Evolutionary conservation across 768 basidiomycete species (phyloP).

Genomic region (Boletus fagicola): DNA sequence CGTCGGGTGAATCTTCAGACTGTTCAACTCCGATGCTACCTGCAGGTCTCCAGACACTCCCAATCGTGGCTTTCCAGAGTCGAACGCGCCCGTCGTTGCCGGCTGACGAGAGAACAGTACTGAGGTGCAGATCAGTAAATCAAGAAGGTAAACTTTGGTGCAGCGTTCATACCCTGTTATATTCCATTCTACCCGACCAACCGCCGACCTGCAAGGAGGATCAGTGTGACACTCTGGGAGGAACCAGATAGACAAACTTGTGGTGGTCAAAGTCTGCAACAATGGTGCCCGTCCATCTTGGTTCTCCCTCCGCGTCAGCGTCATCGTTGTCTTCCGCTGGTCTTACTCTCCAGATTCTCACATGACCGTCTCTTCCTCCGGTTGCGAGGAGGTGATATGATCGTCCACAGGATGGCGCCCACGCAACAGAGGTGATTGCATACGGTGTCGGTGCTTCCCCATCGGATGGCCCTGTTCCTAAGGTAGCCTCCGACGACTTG

Average conservation of each 20-base stretch:
- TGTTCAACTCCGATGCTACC: conserved; percentile 83
- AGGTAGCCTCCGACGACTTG: conserved; percentile 22
- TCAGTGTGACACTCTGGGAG: conserved; percentile 3
- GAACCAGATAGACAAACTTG: conserved; percentile 43
- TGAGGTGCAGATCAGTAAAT: conserved; percentile 28
- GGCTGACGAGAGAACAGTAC: conserved; percentile 78
- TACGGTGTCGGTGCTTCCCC: conserved; percentile 43
- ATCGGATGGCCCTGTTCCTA: conserved; percentile 26
- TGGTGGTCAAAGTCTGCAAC: conserved; percentile 90
- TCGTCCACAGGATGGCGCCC: conserved; percentile 93
- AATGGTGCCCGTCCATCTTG: conserved; percentile 67
- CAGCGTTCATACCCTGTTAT: conserved; percentile 62
- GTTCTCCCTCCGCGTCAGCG: conserved; percentile 42
- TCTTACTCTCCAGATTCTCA: conserved; percentile 85
- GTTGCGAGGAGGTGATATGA: conserved; percentile 94
- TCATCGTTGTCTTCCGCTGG: conserved; percentile 50
- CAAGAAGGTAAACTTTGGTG: background rate
- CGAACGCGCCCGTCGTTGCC: conserved; percentile 83
- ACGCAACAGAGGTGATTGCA: conserved; percentile 81
- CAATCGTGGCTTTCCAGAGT: conserved; percentile 82
- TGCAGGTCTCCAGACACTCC: conserved; percentile 81
- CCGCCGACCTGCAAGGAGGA: conserved; percentile 50
- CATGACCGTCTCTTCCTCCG: conserved; percentile 82
- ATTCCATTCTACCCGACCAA: conserved; percentile 93
- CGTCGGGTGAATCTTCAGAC: conserved; percentile 47